These are phyloP conservation scores for Apiospora koreana DNA, from an alignment of 2,329 filamentous ascomycete genomes.

Conservation along the genomic window DNA sequence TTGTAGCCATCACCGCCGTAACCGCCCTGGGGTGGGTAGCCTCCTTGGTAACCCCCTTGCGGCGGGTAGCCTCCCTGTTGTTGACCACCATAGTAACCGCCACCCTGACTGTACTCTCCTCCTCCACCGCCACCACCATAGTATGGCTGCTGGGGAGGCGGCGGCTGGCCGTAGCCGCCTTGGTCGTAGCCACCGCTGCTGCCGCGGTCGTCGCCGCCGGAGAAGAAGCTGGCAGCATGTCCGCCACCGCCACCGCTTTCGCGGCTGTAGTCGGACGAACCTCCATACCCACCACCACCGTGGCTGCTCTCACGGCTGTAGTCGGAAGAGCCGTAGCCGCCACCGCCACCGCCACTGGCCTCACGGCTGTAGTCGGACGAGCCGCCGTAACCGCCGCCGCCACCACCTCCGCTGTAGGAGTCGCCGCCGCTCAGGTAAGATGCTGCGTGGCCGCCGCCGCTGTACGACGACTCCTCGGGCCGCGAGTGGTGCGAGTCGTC, in stretches of 20 bases:
- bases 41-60: neutral
- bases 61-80: neutral
- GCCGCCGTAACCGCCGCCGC: constrained; percentile 23
- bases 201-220: constrained; percentile 20
- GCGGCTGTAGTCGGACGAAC: too few relatives aligned
- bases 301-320: neutral
- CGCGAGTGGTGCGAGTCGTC: neutral
- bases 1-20: constrained; percentile 5
- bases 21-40: neutral
- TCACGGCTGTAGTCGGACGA: constrained; percentile 14
- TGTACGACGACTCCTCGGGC: neutral
- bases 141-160: neutral
- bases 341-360: constrained; percentile 14
- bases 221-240: neutral
- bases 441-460: neutral
- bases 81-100: neutral
- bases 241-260: neutral
- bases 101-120: neutral
- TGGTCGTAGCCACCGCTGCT: neutral
- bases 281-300: constrained; percentile 18
- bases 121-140: neutral
- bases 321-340: constrained; percentile 22
- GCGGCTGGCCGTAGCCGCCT: constrained; percentile 9
- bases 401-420: constrained; percentile 18
- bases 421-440: neutral